Conservation (phyloP, 176 grass and related monocot genomes). For the Aegilops tauschii region DNA sequence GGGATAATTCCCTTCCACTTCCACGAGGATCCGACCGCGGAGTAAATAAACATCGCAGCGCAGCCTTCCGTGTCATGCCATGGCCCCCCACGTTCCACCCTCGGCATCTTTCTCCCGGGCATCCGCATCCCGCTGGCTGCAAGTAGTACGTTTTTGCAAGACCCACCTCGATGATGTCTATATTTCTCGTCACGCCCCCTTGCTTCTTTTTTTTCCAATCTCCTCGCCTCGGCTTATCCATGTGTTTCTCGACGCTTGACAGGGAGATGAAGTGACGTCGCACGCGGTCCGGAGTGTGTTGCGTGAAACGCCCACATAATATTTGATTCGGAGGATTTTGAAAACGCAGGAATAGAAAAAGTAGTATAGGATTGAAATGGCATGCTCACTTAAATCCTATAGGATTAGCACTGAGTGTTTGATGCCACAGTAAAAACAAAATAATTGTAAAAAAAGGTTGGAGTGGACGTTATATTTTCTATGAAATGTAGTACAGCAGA, state of each 20-base stretch:
- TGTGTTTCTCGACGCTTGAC: too few species aligned
- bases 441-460: too few species aligned
- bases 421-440: too few species aligned
- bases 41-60: neutral
- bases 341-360: too few species aligned
- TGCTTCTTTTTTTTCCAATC: neutral
- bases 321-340: too few species aligned
- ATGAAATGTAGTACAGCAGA: too few species aligned
- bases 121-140: neutral
- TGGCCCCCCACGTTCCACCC: neutral
- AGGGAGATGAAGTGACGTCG: neutral
- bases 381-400: too few species aligned
- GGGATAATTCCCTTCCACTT: neutral
- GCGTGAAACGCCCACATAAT: too few species aligned
- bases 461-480: too few species aligned
- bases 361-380: too few species aligned
- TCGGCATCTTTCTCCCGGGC: neutral
- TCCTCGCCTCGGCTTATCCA: neutral
- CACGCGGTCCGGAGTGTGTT: neutral
- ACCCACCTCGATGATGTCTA: rapidly evolving
- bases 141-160: neutral
- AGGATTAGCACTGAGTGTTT: too few species aligned
- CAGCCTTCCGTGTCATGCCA: neutral
- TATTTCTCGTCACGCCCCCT: neutral
- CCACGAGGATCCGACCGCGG: neutral